Base-by-base conservation (phyloP, 2,329 filamentous ascomycete species). In the Periglandula ipomoeae region DNA sequence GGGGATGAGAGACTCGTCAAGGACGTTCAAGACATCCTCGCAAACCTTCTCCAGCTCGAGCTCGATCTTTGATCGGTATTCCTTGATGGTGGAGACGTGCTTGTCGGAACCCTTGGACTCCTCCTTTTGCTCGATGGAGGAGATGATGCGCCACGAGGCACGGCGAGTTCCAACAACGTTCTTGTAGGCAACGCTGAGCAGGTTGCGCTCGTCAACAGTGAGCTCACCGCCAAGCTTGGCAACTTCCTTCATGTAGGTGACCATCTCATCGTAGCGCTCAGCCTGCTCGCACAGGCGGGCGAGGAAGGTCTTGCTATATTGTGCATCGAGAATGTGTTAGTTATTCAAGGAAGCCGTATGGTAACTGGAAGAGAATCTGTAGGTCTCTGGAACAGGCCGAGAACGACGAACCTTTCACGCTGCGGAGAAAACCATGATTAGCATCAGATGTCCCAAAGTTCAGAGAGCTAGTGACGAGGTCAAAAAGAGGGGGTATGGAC, bases 241-340 rank as follows among this genome's bases (percentile, higher is more conserved):
- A 65, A 97, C 91, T 85, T 96, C 89, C 88, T 97, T 97, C 93
- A 97, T 97, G 79, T 91, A 96, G 69, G 84, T 89, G 64, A 97
- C 91, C 91, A 97, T 97, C 78, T 97, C 93, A 91, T 98, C 91
- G 77, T 98, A 98, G 70, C 91, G 91, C 82, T 97, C 93, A 70
- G 93, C 93, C 84, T 98, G 93, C 87, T 97, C 93, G 81, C 93
- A 97, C 70, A 98, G 89, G 78, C 93, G 85, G 74, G 93, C 93
- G 73, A 97, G 89, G 82, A 97, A 97, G 70, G 93, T 97, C 85
- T 97, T 97, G 86, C 89, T 95, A 71, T 69, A 37, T 20, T 46
- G 45, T 47, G 39, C 46, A 50, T 44, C 20, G 42, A 42, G 26
- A 46, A 49, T 56, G 55, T 48, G 55, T 53, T 52, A 53, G 62